These are phyloP conservation scores for Flaveria linearis DNA, from an alignment of 129 eudicot species.

Conservation along the genomic window DNA sequence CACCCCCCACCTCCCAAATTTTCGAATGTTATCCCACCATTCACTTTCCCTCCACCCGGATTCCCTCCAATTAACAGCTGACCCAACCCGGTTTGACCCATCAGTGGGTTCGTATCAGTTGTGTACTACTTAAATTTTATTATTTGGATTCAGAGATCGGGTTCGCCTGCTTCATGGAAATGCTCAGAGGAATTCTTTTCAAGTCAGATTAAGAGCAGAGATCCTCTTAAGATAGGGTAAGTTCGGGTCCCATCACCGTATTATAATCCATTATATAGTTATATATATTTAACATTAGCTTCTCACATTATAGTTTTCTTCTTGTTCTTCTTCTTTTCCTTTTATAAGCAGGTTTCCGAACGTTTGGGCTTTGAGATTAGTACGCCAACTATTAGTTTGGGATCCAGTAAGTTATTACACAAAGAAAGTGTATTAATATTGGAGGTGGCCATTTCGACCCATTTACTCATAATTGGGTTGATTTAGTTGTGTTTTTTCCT, in stretches of 20 bases:
- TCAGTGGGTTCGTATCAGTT: no score
- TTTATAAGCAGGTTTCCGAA: constrained; percentile 79
- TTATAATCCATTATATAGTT: not conserved
- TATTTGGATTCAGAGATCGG: constrained; percentile 50
- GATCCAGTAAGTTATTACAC: constrained; percentile 70
- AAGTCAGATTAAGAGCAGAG: constrained; percentile 75
- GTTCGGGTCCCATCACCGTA: constrained; percentile 20
- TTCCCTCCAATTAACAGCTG: no score
- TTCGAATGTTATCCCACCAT: no score
- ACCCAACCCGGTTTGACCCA: no score
- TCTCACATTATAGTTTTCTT: not conserved
- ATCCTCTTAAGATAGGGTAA: constrained; percentile 92
- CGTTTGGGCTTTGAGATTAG: constrained; percentile 89
- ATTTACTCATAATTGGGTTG: not conserved
- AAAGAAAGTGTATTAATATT: not conserved
- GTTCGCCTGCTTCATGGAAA: constrained; percentile 97
- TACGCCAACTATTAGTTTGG: constrained; percentile 86
- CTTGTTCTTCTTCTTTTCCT: not conserved
- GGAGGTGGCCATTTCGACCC: not conserved
- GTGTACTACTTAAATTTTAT: constrained; percentile 16
- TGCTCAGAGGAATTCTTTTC: constrained; percentile 95
- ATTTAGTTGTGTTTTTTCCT: constrained; percentile 4
- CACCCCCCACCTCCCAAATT: no score
- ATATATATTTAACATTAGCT: constrained; percentile 1
- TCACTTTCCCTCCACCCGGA: no score